A percentile compares a stretch with the other conserved stretches of the same genome.
Conservation (phyloP, 805 yeast genomes). For the Starmerella potacharoeniae region DNA sequence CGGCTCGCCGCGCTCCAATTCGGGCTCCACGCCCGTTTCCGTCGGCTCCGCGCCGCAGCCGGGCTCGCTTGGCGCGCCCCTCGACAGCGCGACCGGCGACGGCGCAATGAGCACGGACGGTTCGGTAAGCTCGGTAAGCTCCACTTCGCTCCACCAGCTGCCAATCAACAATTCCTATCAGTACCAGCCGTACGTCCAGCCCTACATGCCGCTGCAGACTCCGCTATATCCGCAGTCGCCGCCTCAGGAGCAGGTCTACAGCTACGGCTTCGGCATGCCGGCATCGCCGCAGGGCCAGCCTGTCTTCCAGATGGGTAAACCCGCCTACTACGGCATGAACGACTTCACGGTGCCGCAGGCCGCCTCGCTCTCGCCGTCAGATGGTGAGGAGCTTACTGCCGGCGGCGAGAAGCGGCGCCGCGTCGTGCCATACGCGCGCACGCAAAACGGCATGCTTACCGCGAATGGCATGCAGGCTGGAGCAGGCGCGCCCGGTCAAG, state of each 20-base stretch:
- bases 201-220: not conserved
- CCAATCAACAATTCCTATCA: not conserved
- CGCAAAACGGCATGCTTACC: not conserved
- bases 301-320: not conserved
- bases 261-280: constrained; percentile 2
- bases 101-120: not conserved
- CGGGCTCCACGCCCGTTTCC: not conserved
- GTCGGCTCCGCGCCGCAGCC: not conserved
- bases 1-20: constrained; percentile 2
- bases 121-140: not conserved
- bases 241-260: constrained; percentile 10
- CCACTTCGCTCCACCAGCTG: not conserved
- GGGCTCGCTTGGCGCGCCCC: not conserved
- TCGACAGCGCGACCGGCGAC: not conserved
- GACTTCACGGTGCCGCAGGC: constrained; percentile 2
- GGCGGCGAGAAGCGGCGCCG: constrained; percentile 18
- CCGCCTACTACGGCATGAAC: constrained; percentile 2
- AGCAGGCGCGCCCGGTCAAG: not conserved
- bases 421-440: not conserved
- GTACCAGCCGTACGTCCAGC: not conserved
- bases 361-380: not conserved
- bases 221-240: constrained; percentile 15
- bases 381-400: not conserved
- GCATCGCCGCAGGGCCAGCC: constrained; percentile 2
- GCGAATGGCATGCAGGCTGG: not conserved